phyloP scores from a whole-genome alignment of 176 grass and related monocot genomes.

The Dactylis glomerata region DNA sequence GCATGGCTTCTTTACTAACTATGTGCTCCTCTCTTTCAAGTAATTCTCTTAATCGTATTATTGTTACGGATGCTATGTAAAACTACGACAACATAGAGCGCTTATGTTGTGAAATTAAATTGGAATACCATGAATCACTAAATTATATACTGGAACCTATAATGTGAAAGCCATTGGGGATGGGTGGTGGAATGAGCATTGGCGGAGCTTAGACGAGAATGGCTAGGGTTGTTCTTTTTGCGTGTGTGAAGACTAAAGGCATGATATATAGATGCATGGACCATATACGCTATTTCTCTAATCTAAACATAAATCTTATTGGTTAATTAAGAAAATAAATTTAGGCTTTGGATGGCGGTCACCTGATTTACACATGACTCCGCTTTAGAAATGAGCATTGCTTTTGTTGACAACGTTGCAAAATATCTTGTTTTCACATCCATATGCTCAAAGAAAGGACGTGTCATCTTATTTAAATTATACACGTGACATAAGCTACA shows the following conservation, averaged over 20 bases:
- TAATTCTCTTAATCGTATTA: not conserved
- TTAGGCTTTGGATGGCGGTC: no score
- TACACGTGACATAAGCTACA: not conserved
- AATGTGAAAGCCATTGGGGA: not conserved
- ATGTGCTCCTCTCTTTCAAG: not conserved
- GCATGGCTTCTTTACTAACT: not conserved
- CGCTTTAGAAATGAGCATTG: not conserved
- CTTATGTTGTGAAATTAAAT: not conserved
- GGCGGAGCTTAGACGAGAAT: no score
- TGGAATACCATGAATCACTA: not conserved
- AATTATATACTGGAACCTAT: not conserved
- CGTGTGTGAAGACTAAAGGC: no score
- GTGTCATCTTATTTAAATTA: not conserved
- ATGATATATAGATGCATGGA: no score
- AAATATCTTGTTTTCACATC: not conserved
- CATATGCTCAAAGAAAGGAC: not conserved
- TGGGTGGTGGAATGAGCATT: not conserved
- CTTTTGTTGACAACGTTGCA: not conserved
- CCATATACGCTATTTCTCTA: no score
- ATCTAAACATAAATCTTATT: no score
- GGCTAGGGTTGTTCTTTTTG: no score
- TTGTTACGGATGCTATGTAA: not conserved
- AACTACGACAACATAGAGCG: not conserved
- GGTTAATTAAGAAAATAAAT: no score
- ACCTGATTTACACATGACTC: no score